Evolutionary conservation across 176 grass and related monocot species (phyloP).

Genomic region (Oryza punctata): DNA sequence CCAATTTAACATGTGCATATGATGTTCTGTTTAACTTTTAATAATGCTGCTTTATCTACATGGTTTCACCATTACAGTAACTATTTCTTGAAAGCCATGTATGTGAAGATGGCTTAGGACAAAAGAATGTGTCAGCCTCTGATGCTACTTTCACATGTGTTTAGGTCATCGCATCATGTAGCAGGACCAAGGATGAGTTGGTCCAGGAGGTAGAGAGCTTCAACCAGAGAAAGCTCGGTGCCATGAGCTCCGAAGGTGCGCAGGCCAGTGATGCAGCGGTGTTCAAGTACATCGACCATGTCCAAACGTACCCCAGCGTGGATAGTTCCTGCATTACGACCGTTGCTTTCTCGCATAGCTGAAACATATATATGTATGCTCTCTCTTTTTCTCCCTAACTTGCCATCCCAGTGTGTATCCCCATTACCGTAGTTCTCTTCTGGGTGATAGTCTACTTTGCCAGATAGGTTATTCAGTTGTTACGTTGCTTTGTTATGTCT

Average conservation of each 20-base stretch:
- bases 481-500: constrained; percentile 13
- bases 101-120: background rate
- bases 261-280: constrained; percentile 32
- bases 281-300: constrained; percentile 81
- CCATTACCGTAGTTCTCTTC: constrained; percentile 22
- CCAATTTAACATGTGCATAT: background rate
- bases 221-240: constrained; percentile 56
- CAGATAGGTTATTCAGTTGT: background rate
- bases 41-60: background rate
- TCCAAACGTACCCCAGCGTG: constrained; percentile 64
- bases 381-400: background rate
- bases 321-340: constrained; percentile 60
- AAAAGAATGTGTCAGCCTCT: background rate
- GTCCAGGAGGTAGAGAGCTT: constrained; percentile 78
- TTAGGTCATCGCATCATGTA: constrained; percentile 85
- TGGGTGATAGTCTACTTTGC: constrained; percentile 5
- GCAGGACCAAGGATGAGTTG: constrained; percentile 83
- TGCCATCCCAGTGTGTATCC: constrained; percentile 23
- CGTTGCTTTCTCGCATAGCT: constrained; percentile 65
- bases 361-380: constrained; percentile 39
- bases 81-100: background rate
- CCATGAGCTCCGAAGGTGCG: constrained; percentile 25
- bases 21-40: background rate
- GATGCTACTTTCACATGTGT: background rate
- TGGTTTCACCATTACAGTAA: background rate